Evolutionary conservation across 768 basidiomycete genomes (phyloP).

Genomic region (Sistotremastrum niveocremeum): DNA sequence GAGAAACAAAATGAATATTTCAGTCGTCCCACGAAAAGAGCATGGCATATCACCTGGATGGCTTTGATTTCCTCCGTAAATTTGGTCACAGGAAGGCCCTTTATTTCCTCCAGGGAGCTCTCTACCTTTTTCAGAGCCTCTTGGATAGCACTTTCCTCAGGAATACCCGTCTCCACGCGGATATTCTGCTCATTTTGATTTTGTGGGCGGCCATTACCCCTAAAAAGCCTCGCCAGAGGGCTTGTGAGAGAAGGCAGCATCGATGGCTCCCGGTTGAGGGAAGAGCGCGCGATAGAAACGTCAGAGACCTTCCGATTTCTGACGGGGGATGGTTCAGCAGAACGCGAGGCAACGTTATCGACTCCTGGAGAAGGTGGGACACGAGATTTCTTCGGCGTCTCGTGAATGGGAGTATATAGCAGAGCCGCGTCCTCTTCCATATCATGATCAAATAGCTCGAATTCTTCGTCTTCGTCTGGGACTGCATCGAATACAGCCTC

Average conservation of each 20-base stretch:
- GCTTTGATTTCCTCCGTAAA: conserved; percentile 77
- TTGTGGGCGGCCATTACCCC: conserved; percentile 4
- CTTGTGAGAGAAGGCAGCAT: conserved; percentile 14
- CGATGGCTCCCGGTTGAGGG: conserved; percentile 12
- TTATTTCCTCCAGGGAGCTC: conserved; percentile 46
- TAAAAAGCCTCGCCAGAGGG: conserved; percentile 14
- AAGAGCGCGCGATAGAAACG: neutral
- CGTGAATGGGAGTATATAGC: conserved; percentile 13
- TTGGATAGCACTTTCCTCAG: conserved; percentile 23
- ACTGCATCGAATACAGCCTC: conserved; percentile 74
- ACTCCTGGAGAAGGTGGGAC: neutral
- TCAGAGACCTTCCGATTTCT: conserved; percentile 3
- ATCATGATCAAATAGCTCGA: conserved; percentile 36
- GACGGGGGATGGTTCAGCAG: conserved; percentile 18
- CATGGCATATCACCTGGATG: conserved; percentile 39
- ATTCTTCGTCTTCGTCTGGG: conserved; percentile 24
- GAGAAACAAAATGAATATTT: neutral
- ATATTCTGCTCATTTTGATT: neutral
- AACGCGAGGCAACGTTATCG: conserved; percentile 16
- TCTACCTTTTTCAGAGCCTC: conserved; percentile 43
- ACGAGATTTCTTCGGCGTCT: neutral
- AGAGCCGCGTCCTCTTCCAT: conserved; percentile 31
- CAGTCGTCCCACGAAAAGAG: conserved; percentile 1
- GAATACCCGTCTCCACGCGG: conserved; percentile 10
- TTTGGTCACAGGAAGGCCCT: conserved; percentile 46